Base-by-base conservation (phyloP, 208 protist species). In the Leishmania turanica region DNA sequence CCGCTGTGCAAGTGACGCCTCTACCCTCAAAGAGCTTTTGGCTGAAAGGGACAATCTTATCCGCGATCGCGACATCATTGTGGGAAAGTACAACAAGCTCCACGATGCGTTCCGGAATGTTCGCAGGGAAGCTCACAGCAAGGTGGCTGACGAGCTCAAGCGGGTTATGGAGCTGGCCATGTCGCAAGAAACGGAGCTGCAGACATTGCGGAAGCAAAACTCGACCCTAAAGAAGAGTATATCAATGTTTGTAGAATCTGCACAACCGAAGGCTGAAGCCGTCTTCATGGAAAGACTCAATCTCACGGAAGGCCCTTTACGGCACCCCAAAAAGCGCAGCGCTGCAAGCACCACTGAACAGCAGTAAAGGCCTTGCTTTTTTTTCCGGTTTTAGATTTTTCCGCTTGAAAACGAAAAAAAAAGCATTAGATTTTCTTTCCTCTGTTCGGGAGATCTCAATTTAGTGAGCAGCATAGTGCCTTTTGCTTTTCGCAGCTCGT, bases 31-130 rank as follows among this genome's bases (percentile, higher is more conserved):
- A 54, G 86, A 91, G 40, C 85, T 95, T 49, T 51, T 96, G 6
- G 49, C 68, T 11, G 88, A 95, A 62, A 81, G 90, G 15, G 87
- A 97, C 17, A 85, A 88, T 68, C 77, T 94, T 21, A 66, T 92
- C n/a, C 85, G 87, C 2, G 92, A 97, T 65, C 86, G 89, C 11
- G 89, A 97, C 27, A 77, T 88, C 49, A 91, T 97, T 77, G 88
- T 95, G 3, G 90, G 94, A 72, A 94, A 93, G 77, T 96, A 97
- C 85, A 97, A 97, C 84, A 82, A 85, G n/a, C 80, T 97, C 15
- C 89, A 97, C 79, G 93, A 95, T 75, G 79, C 90, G 8, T 93
- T 95, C 45, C 87, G 89, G 27, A 84, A 64, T 56, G 54, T 88
- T 13, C 88, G 89, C 21, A 91, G 89, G 62, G 91, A 95, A 45